These are phyloP conservation scores for Stemphylium lycopersici DNA, from an alignment of 2,329 filamentous ascomycete genomes.

Conservation along the genomic window DNA sequence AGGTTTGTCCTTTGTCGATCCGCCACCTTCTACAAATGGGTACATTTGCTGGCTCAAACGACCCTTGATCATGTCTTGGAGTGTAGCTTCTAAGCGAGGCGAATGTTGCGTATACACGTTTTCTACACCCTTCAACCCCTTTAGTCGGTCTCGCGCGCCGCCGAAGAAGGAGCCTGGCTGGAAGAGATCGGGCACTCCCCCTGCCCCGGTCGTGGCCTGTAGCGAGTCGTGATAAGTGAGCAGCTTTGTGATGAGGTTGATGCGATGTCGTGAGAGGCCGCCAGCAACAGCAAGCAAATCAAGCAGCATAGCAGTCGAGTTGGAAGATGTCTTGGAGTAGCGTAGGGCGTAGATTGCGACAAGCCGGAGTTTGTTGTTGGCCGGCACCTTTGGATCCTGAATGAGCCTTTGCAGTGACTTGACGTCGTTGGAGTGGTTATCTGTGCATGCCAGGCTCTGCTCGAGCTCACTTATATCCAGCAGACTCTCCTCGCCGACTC, in stretches of 20 bases:
- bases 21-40: conserved; percentile 89
- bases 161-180: conserved; percentile 88
- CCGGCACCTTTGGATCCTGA: conserved; percentile 75
- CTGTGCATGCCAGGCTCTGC: conserved; percentile 95
- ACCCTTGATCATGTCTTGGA: conserved; percentile 94
- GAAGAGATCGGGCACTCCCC: conserved; percentile 88
- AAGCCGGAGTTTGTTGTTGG: conserved; percentile 84
- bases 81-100: conserved; percentile 80
- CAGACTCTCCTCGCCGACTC: conserved; percentile 82
- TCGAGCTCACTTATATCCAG: conserved; percentile 98
- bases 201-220: conserved; percentile 72
- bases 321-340: conserved; percentile 85
- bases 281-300: conserved; percentile 86
- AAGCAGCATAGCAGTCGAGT: conserved; percentile 80
- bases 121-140: conserved; percentile 94
- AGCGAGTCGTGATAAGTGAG: conserved; percentile 86
- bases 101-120: conserved; percentile 99
- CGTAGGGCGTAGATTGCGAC: conserved; percentile 94
- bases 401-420: conserved; percentile 90
- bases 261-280: conserved; percentile 75
- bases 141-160: conserved; percentile 84
- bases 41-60: conserved; percentile 84
- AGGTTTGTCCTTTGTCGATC: conserved; percentile 88
- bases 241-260: conserved; percentile 81
- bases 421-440: conserved; percentile 90